Evolutionary conservation across 169 alveolate genomes (phyloP), one percentile per base, ranked within the genome.

Genomic region (Plasmodium berghei): DNA sequence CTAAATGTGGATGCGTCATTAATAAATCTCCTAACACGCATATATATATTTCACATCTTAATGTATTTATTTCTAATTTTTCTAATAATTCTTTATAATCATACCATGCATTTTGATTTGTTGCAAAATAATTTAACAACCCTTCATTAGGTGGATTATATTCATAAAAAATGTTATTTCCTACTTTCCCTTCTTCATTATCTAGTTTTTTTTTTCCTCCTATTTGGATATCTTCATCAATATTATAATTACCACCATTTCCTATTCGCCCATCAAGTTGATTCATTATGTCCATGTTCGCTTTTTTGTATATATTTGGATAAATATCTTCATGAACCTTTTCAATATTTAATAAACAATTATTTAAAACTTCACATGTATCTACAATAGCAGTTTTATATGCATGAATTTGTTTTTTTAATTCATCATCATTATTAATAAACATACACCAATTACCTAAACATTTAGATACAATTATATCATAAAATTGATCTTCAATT

Each of bases 361-460:
- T 92, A 46, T 86, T 87, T 22, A 88, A 64, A 0, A 83, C 88
- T 2, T 52, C 92, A 20, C 88, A 92, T 0, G 95, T 87, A 18
- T 88, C 94, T 1, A 88, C 90, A 20, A 93, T 87, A 5, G 95
- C 94, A 1, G 91, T 91, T 28, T 89, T 87, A 72, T 89, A 92
- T 3, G 95, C 95, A 63, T 93, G 73, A 45, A 93, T 66, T 45
- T 93, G 95, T 12, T 91, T 62, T 88, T 73, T 85, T 28, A 91
- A 73, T 56, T 93, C 93, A 14, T 71, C 73, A 40, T 69, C 87
- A 18, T 90, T 88, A 58, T 87, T 69, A 56, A 88, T 90, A 40
- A 87, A 88, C 90, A 93, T 75, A n/a, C 94, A 87, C 95, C 95
- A 93, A 20, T 83, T 88, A 0, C 94, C 95, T 40, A 93, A 90